These are phyloP conservation scores for Wallacemonas collosoma DNA, from an alignment of 208 protist genomes.

Conservation along the genomic window DNA sequence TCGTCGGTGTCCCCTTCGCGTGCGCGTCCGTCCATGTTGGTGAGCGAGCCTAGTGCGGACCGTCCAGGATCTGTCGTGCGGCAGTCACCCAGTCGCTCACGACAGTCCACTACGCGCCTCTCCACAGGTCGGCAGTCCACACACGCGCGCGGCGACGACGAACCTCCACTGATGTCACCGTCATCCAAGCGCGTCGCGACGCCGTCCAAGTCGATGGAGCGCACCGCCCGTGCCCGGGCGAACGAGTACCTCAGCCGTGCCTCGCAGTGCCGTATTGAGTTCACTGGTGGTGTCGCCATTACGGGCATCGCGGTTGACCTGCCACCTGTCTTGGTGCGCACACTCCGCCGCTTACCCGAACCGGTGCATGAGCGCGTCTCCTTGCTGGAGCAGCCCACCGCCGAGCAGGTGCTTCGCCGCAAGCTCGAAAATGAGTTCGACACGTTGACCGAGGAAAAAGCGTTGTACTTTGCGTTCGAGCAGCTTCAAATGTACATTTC, in stretches of 20 bases:
- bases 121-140: background rate
- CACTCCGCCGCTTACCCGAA: constrained; percentile 68
- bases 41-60: constrained; percentile 3
- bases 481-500: constrained; percentile 78
- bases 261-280: constrained; percentile 57
- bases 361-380: constrained; percentile 51
- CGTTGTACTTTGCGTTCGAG: constrained; percentile 76
- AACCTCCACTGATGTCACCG: background rate
- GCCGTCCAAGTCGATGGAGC: constrained; percentile 11
- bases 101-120: background rate
- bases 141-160: background rate
- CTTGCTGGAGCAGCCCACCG: constrained; percentile 62
- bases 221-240: constrained; percentile 15
- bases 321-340: constrained; percentile 54
- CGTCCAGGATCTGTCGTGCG: background rate
- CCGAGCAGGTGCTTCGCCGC: constrained; percentile 61
- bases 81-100: background rate
- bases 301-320: constrained; percentile 73
- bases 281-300: constrained; percentile 65
- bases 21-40: background rate
- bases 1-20: constrained; percentile 9
- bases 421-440: constrained; percentile 82
- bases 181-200: background rate
- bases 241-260: constrained; percentile 38
- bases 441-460: constrained; percentile 70